Conservation (phyloP, 805 yeast species). For the Spathaspora passalidarum region DNA sequence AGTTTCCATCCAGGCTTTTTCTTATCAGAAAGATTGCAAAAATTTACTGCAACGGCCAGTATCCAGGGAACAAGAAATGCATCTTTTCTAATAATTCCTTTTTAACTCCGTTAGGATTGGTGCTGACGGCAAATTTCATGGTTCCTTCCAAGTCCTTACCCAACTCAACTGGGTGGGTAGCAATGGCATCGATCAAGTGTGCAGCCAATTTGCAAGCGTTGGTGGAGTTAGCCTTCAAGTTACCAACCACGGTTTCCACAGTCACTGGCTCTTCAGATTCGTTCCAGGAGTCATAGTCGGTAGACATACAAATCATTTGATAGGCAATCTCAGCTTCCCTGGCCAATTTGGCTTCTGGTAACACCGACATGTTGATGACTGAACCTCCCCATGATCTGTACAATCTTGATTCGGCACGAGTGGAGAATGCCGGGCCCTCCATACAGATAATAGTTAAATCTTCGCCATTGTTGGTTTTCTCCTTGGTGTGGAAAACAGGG, state of each 20-base stretch:
- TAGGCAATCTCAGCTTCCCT: conserved; percentile 95
- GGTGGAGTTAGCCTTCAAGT: conserved; percentile 79
- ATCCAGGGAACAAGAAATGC: conserved; percentile 87
- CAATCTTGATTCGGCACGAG: conserved; percentile 91
- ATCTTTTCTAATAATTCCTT: conserved; percentile 72
- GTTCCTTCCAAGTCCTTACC: conserved; percentile 73
- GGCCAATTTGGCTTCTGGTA: conserved; percentile 97
- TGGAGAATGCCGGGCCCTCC: conserved; percentile 99
- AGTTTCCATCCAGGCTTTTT: no score
- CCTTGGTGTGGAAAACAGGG: conserved; percentile 61
- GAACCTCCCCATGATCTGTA: conserved; percentile 89
- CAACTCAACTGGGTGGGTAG: conserved; percentile 50
- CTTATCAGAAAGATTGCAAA: neutral
- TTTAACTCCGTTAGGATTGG: conserved; percentile 70
- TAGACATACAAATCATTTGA: conserved; percentile 98
- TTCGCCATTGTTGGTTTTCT: conserved; percentile 52
- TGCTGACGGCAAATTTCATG: conserved; percentile 79
- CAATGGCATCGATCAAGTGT: conserved; percentile 63
- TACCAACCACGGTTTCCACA: conserved; percentile 94
- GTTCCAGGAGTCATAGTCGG: conserved; percentile 99
- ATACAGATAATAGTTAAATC: conserved; percentile 89
- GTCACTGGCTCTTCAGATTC: conserved; percentile 94
- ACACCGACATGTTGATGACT: conserved; percentile 93
- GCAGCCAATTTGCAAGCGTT: conserved; percentile 82
- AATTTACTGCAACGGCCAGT: conserved; percentile 47